Evolutionary conservation across 164 flowering plant genomes (phyloP), one percentile per base, ranked within the genome.

Genomic region (Stephania cephalantha): DNA sequence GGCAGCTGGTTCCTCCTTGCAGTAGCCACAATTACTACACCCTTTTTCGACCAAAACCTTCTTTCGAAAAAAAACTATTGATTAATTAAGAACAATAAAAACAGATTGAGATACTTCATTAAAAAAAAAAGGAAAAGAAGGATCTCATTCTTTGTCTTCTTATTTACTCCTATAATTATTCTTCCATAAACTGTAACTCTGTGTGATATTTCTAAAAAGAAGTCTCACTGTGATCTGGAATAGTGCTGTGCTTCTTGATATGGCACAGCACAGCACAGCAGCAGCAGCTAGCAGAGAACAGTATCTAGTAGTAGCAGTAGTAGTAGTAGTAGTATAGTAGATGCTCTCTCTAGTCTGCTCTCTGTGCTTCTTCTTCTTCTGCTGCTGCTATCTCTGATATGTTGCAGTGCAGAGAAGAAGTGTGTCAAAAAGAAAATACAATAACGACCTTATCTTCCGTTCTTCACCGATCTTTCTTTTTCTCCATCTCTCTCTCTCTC

Each of bases 11-110:
- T 71, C 4, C 91, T 83, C 86, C 93, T 84, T 65, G 91, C 79
- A 79, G 91, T 83, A 86, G 97, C 95, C 97, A 92, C 97, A 88
- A 81, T 85, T 87, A 86, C 85, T 71, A 7, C 63, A 63, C 29
- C 35, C 63, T 30, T 35, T 35, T 35, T 35, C 42, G 25, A 25
- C 25, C 25, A 25, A 25, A 25, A 25, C 25, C 25, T 25, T 25
- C 25, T 25, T 25, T 25, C 25, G 25, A 25, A 25, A 25, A 25
- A 25, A 25, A 25, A 25, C 0, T 25, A 25, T 25, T 35, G 42
- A 35, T 35, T 35, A 35, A 35, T 35, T 35, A 35, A 35, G 1
- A 35, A 35, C 42, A 35, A 35, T 4, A 35, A 35, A 2, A 35
- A 4, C 42, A 35, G 4, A 35, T 35, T 4, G 4, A 35, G 25